Percentiles rank a stretch among this genome's conserved stretches.
Evolutionary conservation across 129 eudicot genomes (phyloP).

Genomic region (Flaveria trinervia): DNA sequence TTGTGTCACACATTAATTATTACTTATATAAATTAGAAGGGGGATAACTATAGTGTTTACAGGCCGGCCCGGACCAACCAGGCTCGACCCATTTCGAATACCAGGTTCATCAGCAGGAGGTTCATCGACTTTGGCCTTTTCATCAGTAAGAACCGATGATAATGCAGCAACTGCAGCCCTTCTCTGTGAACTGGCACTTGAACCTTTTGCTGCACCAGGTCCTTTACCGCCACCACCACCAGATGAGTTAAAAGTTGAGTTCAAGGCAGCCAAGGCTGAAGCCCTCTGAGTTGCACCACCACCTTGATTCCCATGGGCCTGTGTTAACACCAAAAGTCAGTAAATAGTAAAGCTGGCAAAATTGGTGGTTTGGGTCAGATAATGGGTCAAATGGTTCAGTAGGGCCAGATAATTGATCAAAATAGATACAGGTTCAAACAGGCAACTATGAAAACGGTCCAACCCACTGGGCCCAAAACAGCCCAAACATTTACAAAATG

Average conservation of each 20-base stretch:
- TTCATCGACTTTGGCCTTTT: conserved; percentile 52
- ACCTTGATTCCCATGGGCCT: conserved; percentile 65
- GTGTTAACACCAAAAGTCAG: conserved; percentile 21
- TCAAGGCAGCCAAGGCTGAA: conserved; percentile 84
- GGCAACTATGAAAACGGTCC: neutral
- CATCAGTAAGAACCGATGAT: conserved; percentile 80
- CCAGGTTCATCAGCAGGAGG: neutral
- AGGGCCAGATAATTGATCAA: neutral
- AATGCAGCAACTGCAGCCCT: conserved; percentile 97
- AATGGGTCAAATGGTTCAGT: neutral
- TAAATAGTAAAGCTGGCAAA: neutral
- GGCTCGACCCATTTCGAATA: too few species aligned
- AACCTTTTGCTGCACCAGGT: conserved; percentile 42
- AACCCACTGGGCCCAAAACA: neutral
- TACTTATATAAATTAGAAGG: too few species aligned
- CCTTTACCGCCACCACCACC: conserved; percentile 46
- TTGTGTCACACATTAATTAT: too few species aligned
- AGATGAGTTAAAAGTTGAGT: conserved; percentile 56
- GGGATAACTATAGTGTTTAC: too few species aligned
- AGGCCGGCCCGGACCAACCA: too few species aligned
- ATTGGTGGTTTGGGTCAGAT: neutral
- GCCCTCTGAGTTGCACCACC: conserved; percentile 91
- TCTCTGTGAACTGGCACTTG: conserved; percentile 71
- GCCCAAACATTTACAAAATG: neutral
- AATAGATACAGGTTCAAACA: conserved; percentile 4